Evolutionary conservation across 1,284 basidiomycete genomes (phyloP), one percentile per base, ranked within the genome.

Genomic region (Malassezia japonica): DNA sequence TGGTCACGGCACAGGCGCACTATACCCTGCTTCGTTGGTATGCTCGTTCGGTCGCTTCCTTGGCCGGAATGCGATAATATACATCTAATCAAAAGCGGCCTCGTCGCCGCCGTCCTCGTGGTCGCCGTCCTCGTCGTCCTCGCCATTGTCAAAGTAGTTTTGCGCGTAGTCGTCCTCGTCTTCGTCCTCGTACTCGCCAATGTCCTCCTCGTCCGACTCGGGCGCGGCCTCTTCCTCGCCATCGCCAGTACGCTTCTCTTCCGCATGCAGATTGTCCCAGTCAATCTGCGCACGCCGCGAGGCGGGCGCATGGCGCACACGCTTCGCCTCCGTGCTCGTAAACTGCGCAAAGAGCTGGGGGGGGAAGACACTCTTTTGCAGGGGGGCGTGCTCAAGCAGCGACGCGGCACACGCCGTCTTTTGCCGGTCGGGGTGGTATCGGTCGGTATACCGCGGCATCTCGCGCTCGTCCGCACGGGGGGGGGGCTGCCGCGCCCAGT

Each of bases 111-210:
- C 56, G 20, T 53, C 61, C 24, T 62, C 66, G 18, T 60, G 63
- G 23, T 60, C 67, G 9, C 59, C 62, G 7, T 56, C 50, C 8
- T 64, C 68, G 33, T 65, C 67, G 27, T 66, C 68, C 50, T 71
- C 68, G 28, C 68, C 68, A 29, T 71, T 71, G 53, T 71, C 68
- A 42, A 71, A 71, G 65, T 71, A 71, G 48, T 70, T 66, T 29
- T 67, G 60, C 6, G 56, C 65, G 43, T 71, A 71, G 42, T 69
- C 69, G 52, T 71, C 69, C 31, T 71, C 69, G 25, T 64, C 69
- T 32, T 71, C 65, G 49, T 71, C 67, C 49, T 71, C 69, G 48
- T 71, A 67, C 32, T 71, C 59, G 46, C 62, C 65, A 9, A 62
- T 48, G 28, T 70, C 62, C 28, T 68, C 69, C n/a, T 59, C 58